Evolutionary conservation across 2,329 filamentous ascomycete species (phyloP), one percentile per base, ranked within the genome.

Genomic region (Bipolaris cookei): DNA sequence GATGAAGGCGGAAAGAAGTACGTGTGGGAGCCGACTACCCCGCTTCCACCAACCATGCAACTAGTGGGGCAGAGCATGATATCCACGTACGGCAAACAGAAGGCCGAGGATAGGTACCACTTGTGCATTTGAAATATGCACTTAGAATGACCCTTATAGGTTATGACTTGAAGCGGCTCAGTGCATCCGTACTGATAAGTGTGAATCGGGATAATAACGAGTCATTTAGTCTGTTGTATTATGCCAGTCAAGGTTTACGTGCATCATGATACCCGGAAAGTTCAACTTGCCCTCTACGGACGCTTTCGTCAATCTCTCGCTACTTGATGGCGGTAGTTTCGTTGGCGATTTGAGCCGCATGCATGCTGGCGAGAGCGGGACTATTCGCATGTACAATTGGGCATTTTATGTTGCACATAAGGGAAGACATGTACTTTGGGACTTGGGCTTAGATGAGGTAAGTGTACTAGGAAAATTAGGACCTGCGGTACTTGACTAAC

Each of bases 311-410:
- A 32, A 67, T 5, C 51, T 75, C 6, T 65, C 64, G 2, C 54
- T 75, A 6, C 63, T 75, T 21, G 72, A 75, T 65, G 72, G 72
- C 7, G 72, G 72, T 6, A 75, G 72, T 37, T 74, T 75, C 44
- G 59, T 72, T 5, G 72, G 60, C 4, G 69, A 74, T 18, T 23
- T 66, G 16, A 56, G 58, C 35, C 68, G 64, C 35, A 49, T 75
- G 43, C 72, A 75, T 63, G 66, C 67, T n/a, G 68, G 66, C 8
- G 51, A 41, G 28, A 67, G 59, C 34, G 66, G 62, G 18, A 69
- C 59, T 14, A 73, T 70, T 61, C 68, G 72, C 30, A 74, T 74
- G 71, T 75, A 75, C 51, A 70, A 75, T 45, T 75, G 72, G 71
- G 71, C 71, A 1, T 75, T 75, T 38, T 65, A 70, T 52, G 65